Conservation (phyloP, 345 rosid genomes). For the Gossypium raimondii region DNA sequence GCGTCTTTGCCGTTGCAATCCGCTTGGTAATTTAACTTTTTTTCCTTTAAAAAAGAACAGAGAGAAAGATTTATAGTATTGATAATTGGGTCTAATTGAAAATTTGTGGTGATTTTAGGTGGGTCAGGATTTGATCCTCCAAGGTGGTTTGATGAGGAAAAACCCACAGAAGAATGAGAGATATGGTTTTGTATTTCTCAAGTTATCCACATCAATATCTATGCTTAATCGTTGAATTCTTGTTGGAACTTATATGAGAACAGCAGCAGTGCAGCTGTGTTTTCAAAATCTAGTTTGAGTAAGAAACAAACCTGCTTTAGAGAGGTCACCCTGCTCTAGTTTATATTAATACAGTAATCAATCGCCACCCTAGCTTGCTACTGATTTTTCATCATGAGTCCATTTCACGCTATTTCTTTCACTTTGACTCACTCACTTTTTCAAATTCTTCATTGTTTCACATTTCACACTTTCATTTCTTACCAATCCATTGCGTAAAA, state of each 20-base stretch:
- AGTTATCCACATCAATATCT: too few relatives aligned
- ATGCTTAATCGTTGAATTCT: too few relatives aligned
- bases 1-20: conserved; percentile 89
- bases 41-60: background rate
- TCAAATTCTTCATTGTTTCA: too few relatives aligned
- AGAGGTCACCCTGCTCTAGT: conserved; percentile 65
- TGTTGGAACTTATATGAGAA: too few relatives aligned
- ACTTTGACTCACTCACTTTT: too few relatives aligned
- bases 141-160: conserved; percentile 74
- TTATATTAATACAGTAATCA: too few relatives aligned
- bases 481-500: too few relatives aligned
- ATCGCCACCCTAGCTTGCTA: too few relatives aligned
- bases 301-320: conserved; percentile 55
- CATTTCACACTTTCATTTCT: too few relatives aligned
- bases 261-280: too few relatives aligned
- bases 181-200: background rate
- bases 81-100: background rate
- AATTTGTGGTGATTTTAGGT: conserved; percentile 28
- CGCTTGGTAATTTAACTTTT: conserved; percentile 42
- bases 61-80: background rate
- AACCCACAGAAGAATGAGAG: conserved; percentile 38
- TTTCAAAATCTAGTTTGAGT: background rate
- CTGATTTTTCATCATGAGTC: too few relatives aligned
- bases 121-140: conserved; percentile 96
- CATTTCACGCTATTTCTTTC: too few relatives aligned